These are phyloP conservation scores for Phytopythium aichiense DNA, from an alignment of 352 stramenopile genomes.

Conservation along the genomic window DNA sequence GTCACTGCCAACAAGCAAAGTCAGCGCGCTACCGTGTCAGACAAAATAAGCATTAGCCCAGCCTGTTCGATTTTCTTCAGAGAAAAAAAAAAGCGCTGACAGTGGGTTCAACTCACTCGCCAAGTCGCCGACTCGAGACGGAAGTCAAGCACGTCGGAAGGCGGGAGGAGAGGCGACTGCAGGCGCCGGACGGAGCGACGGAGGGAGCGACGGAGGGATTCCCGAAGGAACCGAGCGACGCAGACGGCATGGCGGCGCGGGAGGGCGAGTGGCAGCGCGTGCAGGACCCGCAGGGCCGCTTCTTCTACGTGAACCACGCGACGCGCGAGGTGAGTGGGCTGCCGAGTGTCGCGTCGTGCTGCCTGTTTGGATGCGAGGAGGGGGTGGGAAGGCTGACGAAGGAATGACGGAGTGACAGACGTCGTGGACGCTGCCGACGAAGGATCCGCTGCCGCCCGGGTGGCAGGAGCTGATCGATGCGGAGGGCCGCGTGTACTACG, in stretches of 20 bases:
- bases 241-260: constrained; percentile 22
- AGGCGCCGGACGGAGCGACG: neutral
- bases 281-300: constrained; percentile 72
- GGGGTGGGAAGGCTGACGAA: neutral
- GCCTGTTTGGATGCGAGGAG: no score
- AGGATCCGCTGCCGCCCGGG: constrained; percentile 56
- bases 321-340: constrained; percentile 54
- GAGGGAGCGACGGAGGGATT: no score
- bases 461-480: constrained; percentile 80
- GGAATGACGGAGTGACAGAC: constrained; percentile 29
- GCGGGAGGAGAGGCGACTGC: neutral
- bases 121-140: neutral
- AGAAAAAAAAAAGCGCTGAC: neutral
- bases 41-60: no score
- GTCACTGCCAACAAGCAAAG: no score
- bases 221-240: neutral
- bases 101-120: neutral
- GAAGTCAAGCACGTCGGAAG: neutral
- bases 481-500: constrained; percentile 77
- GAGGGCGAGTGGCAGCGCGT: constrained; percentile 69
- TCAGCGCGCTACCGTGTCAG: no score
- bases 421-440: constrained; percentile 72
- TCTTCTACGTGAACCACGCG: constrained; percentile 85
- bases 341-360: neutral
- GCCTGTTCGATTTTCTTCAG: constrained; percentile 1